These are phyloP conservation scores for Chrysosporium keratinophilum DNA, from an alignment of 2,329 filamentous ascomycete species.

Conservation along the genomic window DNA sequence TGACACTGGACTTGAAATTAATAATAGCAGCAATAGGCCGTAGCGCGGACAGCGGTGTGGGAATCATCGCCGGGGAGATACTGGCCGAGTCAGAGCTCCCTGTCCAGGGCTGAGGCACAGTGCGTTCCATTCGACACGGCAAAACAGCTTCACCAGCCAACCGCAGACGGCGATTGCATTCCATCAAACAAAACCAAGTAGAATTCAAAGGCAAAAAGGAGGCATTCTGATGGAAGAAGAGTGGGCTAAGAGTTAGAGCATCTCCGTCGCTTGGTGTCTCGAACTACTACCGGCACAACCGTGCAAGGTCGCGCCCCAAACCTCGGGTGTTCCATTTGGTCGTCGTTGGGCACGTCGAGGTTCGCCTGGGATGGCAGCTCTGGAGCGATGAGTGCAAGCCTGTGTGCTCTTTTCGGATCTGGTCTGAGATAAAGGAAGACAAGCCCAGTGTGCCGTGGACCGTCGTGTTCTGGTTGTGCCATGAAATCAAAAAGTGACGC, in stretches of 20 bases:
- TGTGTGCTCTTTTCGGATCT: background rate
- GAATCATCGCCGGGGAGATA: background rate
- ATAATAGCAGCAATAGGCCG: background rate
- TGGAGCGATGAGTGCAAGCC: background rate
- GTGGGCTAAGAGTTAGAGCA: background rate
- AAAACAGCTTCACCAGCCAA: background rate
- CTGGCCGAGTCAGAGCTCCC: background rate
- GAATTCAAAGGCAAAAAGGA: conserved; percentile 6
- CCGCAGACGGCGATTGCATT: background rate
- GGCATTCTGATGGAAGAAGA: background rate
- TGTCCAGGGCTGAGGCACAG: background rate
- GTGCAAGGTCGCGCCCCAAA: conserved; percentile 1
- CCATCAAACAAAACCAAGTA: conserved; percentile 4
- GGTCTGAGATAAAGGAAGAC: background rate
- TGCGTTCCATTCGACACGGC: background rate
- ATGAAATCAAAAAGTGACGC: too few relatives aligned
- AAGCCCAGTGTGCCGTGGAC: background rate
- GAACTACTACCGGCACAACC: background rate
- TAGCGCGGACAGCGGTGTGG: background rate
- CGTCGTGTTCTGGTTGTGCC: too few relatives aligned
- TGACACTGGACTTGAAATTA: background rate
- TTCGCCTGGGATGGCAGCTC: background rate
- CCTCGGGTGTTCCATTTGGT: conserved; percentile 7
- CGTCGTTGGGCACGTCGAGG: background rate
- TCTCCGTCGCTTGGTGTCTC: conserved; percentile 4